Conservation (phyloP, 805 yeast genomes). For the Debaryomyces hansenii region DNA sequence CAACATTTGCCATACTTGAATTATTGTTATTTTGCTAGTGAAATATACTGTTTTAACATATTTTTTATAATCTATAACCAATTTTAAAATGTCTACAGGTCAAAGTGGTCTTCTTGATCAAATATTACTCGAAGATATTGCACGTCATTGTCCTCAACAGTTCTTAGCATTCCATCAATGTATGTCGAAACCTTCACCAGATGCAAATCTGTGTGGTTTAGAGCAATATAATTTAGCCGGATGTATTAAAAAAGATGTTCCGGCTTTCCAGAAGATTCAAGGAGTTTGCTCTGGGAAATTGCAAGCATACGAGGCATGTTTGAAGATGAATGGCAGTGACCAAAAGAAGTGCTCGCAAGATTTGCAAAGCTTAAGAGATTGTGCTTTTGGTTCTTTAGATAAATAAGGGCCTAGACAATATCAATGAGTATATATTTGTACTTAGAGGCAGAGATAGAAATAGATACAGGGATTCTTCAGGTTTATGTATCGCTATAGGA, state of each 20-base stretch:
- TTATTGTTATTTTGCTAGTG: too few relatives aligned
- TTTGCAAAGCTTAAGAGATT: slow-evolving; percentile 58
- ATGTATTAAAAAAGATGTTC: slow-evolving; percentile 67
- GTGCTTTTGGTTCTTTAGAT: slow-evolving; percentile 51
- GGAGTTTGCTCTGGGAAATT: slow-evolving; percentile 57
- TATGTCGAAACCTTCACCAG: slow-evolving; percentile 55
- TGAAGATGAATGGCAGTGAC: slow-evolving; percentile 46
- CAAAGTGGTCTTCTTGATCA: slow-evolving; percentile 54
- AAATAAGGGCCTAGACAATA: slow-evolving; percentile 6
- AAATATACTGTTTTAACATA: too few relatives aligned
- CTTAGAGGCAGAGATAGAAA: too few relatives aligned
- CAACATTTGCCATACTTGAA: background rate
- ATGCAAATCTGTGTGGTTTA: slow-evolving; percentile 48
- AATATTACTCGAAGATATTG: slow-evolving; percentile 73
- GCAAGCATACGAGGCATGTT: slow-evolving; percentile 66
- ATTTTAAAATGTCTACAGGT: slow-evolving; percentile 1
- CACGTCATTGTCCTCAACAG: slow-evolving; percentile 70
- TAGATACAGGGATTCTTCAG: too few relatives aligned
- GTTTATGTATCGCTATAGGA: background rate
- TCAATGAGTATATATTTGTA: background rate
- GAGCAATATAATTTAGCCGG: slow-evolving; percentile 58
- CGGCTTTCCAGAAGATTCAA: slow-evolving; percentile 70
- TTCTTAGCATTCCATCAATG: slow-evolving; percentile 76
- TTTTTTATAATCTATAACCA: too few relatives aligned
- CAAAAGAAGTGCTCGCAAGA: slow-evolving; percentile 52